A percentile compares a stretch with the other conserved stretches of the same genome.
Evolutionary conservation across 2,329 filamentous ascomycete species (phyloP).

Genomic region (Graphiopsis chlorocephala): DNA sequence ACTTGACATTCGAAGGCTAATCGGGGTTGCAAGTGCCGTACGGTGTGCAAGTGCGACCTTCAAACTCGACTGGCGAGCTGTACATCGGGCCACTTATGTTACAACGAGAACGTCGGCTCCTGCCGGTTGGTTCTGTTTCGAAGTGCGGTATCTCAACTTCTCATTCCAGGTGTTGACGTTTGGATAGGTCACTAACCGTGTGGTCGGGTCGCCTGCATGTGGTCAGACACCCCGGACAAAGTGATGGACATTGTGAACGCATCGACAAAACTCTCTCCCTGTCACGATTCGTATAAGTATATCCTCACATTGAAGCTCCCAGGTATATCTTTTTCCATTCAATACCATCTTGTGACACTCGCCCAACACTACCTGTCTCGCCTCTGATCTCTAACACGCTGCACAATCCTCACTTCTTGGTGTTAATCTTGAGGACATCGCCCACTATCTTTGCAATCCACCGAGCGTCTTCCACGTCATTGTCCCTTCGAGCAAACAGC

Average conservation of each 20-base stretch:
- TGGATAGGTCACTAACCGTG: conserved; percentile 14
- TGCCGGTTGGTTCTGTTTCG: conserved; percentile 2
- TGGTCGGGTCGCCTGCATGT: conserved; percentile 4
- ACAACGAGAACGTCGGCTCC: conserved; percentile 9
- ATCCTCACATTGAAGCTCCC: not conserved
- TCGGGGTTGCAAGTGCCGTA: conserved; percentile 12
- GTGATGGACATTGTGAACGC: not conserved
- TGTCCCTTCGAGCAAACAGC: not conserved
- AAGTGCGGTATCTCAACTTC: conserved; percentile 5
- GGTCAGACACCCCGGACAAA: conserved; percentile 8
- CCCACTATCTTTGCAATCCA: not conserved
- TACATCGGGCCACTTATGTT: not conserved
- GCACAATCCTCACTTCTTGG: not conserved
- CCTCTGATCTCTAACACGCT: not conserved
- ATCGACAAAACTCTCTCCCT: not conserved
- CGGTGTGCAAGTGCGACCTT: conserved; percentile 9
- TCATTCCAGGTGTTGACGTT: conserved; percentile 3
- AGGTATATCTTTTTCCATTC: not conserved
- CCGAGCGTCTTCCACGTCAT: not conserved
- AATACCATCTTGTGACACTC: not conserved
- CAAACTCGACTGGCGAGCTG: not conserved
- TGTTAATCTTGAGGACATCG: not conserved
- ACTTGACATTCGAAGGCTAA: conserved; percentile 5
- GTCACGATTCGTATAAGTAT: not conserved
- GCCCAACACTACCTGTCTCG: not conserved